Base-by-base conservation (phyloP, 2,329 filamentous ascomycete species). In the Pseudogymnoascus sp. region DNA sequence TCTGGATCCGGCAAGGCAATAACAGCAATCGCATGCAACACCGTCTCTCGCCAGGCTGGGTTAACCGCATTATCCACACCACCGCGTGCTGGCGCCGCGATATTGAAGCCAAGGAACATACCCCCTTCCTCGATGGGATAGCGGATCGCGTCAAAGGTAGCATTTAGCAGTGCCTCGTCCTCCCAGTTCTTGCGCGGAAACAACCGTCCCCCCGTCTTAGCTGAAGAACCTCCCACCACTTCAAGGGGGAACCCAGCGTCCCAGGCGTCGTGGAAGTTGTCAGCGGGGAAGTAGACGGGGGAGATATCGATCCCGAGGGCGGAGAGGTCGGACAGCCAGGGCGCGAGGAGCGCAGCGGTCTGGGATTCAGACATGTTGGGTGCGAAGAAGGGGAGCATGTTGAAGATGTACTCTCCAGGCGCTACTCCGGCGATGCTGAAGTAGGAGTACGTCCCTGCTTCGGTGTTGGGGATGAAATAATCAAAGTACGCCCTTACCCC, bases 401-500 rank as follows among this genome's bases (percentile, higher is more conserved):
- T 69, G 1, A 79, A 67, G 9, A 54, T 58, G 66, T 62, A 7
- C 70, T 71, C 1, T 68, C 72, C 2, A 2, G 73, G 61, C 12
- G 70, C 68, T 1, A 62, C 60, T 4, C 74, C 73, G 0, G 68
- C 61, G 14, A 78, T 75, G 1, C 71, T 72, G 28, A 6, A 69
- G 22, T 70, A 70, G 1, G 57, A 63, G 25, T 69, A 69, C 1
- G 62, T 77, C 57, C 47, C 72, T 64, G 54, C 71, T 62, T 6
- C 70, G 64, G 72, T 72, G 7, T 77, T 72, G 0, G 76, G 77
- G 0, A 72, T 70, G 2, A 75, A 74, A 25, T 84, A 70, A 22
- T 70, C 67, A 22, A 79, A 77, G 66, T 80, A 83, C 1, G 79
- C 78, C 12, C 79, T 78, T 4, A 83, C 72, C 4, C 82, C 83